Evolutionary conservation across 352 stramenopile genomes (phyloP).

Genomic region (Phytophthora palmivora): DNA sequence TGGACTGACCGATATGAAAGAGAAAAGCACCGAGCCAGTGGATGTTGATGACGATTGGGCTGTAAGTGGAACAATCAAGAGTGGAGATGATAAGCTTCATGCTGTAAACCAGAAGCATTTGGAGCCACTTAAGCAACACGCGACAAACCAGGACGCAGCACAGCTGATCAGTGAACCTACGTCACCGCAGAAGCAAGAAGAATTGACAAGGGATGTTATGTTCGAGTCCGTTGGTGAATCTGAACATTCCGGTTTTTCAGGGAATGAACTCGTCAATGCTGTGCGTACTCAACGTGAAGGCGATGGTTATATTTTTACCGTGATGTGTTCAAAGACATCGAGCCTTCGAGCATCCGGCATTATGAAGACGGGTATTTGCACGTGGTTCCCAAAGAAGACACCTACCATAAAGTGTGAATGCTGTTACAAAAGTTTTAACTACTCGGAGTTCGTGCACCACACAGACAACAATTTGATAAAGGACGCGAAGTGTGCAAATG

Average conservation of each 20-base stretch:
- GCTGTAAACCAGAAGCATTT: too few species aligned
- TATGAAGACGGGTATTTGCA: conserved; percentile 31
- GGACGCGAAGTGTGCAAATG: conserved; percentile 14
- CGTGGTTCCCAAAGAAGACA: conserved; percentile 23
- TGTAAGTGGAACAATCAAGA: not conserved
- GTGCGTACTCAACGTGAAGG: conserved; percentile 22
- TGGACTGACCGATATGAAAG: too few species aligned
- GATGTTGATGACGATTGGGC: conserved; percentile 6
- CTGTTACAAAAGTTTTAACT: conserved; percentile 20
- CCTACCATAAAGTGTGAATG: conserved; percentile 26
- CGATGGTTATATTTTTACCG: too few species aligned
- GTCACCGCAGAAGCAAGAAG: too few species aligned
- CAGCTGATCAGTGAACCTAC: too few species aligned
- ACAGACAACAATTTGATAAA: conserved; percentile 32
- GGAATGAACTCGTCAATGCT: conserved; percentile 29
- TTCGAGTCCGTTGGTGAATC: conserved; percentile 12
- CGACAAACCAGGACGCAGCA: too few species aligned
- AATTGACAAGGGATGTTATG: conserved; percentile 1
- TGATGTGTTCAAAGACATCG: too few species aligned
- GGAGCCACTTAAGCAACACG: too few species aligned
- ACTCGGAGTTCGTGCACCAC: conserved; percentile 29
- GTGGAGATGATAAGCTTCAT: too few species aligned
- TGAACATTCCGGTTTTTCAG: conserved; percentile 17
- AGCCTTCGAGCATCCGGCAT: too few species aligned
- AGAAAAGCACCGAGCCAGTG: conserved; percentile 1